These are phyloP conservation scores for Amaranthus palmeri DNA, from an alignment of 148 eudicot genomes.

Conservation along the genomic window DNA sequence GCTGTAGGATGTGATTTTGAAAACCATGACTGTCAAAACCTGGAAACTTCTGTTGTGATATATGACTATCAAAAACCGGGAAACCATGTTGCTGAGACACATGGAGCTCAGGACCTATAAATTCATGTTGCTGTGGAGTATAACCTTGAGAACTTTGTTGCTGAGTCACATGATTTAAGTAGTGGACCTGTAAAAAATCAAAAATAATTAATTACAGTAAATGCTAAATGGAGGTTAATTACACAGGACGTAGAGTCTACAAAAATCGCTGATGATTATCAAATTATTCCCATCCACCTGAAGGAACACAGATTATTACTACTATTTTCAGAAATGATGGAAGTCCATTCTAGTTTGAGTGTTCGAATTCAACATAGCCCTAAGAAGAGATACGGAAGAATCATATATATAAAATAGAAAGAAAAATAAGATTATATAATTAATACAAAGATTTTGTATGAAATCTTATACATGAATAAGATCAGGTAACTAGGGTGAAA, in stretches of 20 bases:
- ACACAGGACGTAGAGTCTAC: not conserved
- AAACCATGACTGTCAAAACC: not conserved
- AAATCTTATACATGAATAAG: too few species aligned
- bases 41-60: constrained; percentile 18
- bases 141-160: constrained; percentile 26
- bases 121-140: constrained; percentile 21
- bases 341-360: not conserved
- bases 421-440: too few species aligned
- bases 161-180: constrained; percentile 19
- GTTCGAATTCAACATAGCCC: too few species aligned
- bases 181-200: constrained; percentile 23
- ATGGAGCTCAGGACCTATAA: constrained; percentile 21
- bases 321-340: not conserved
- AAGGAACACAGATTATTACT: not conserved
- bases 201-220: not conserved
- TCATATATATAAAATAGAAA: too few species aligned
- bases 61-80: constrained; percentile 23
- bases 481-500: too few species aligned
- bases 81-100: constrained; percentile 18
- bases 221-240: too few species aligned
- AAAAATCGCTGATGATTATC: not conserved
- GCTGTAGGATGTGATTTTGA: not conserved
- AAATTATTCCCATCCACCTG: not conserved
- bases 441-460: too few species aligned
- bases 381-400: too few species aligned